Base-by-base conservation (phyloP, 2,329 filamentous ascomycete genomes). In the Botrytis deweyae region DNA sequence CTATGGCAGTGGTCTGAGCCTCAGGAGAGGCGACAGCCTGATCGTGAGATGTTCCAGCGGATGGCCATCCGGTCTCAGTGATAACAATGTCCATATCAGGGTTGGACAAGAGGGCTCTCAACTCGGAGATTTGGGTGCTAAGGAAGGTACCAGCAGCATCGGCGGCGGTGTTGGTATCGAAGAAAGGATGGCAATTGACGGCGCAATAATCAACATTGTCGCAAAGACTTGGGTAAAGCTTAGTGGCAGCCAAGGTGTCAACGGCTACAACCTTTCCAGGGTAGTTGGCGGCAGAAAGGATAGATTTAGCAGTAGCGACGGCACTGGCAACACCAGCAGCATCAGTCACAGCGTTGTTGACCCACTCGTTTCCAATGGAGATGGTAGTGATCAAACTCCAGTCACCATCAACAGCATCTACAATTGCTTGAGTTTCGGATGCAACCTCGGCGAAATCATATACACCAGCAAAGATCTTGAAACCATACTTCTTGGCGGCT, bases 61-160 rank as follows among this genome's bases (percentile, higher is more conserved):
- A 90, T 61, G 94, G 94, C 94, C 94, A 97, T 69, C 94, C 94
- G 4, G 91, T 91, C 85, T 97, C 94, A 1, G 93, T 94, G 77
- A 97, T 90, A 55, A 95, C 85, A 46, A 92, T 87, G 64, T 87
- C 86, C 82, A 93, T 91, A 76, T 77, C 81, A 44, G 79, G 74
- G 74, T 84, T 79, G 6, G 83, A 78, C 20, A 88, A 80, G 75
- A 83, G 83, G 63, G 81, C 80, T 75, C 82, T 82, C 58, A 89
- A 82, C 40, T 80, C 81, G 18, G 79, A 75, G 42, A 89, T 87
- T 76, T 91, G 89, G 40, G 85, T 84, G 58, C 85, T 82, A 58
- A 94, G 88, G 82, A 93, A 97, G 0, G 81, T 78, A 5, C 94
- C 94, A 3, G 93, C 90, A 46, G 88, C 82, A 0, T 84, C 82